Evolutionary conservation across 306 rosid genomes (phyloP), one percentile per base, ranked within the genome.

Genomic region (Begonia masoniana): DNA sequence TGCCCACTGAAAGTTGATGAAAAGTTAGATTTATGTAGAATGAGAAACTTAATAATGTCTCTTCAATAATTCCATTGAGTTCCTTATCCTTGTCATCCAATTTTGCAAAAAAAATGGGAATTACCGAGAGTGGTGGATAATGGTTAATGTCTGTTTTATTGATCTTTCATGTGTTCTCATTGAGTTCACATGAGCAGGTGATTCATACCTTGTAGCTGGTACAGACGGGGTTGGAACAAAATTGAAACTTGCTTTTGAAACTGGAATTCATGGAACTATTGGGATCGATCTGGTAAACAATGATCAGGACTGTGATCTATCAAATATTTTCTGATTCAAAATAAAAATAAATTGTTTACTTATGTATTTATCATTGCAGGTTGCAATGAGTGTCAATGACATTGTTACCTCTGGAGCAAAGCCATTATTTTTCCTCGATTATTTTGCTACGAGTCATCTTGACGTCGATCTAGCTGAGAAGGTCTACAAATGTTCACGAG

Each of bases 221-320:
- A 91, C 96, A 0, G 99, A 86, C 61, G 99, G 99, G 12, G 96
- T 91, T 54, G 96, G 96, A 60, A 91, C 99, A 13, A 91, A 91
- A 63, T 57, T 86, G 67, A 77, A 79, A 71, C 92, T 91, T 60
- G 94, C 96, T 3, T 86, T 83, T 65, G 94, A 85, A 63, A 77
- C 88, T 19, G 93, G 96, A 13, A 83, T 91, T 66, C 99, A 83
- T 53, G 86, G 80, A 3, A 86, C 99, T 14, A 91, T 91, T 58
- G 94, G 99, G 45, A 86, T 91, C 70, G 96, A 91, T 73, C 62
- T 91, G 99, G 96, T 83, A 79, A 76, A 12, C 6, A 26, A 31
- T 31, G 7, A 26, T 26, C 36, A 6, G 36, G 6, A 26, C 36
- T 26, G 5, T 4, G 36, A 26, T 2, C 7, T 26, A 4, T 26